Percentiles rank a stretch among this genome's conserved stretches.
Evolutionary conservation across 345 rosid genomes (phyloP).

Genomic region (Eucalyptus sp.): DNA sequence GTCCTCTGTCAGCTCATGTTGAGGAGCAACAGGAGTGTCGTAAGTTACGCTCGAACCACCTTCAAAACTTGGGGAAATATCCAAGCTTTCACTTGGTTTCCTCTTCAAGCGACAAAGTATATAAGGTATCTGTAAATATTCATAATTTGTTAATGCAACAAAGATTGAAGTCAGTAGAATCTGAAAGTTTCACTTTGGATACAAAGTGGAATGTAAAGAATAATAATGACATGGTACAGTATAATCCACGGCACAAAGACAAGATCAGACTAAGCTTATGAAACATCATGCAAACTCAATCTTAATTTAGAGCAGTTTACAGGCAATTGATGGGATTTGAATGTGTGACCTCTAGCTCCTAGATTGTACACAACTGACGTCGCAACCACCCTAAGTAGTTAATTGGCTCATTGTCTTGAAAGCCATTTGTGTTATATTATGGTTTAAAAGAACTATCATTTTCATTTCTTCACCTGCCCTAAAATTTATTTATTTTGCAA

Average conservation of each 20-base stretch:
- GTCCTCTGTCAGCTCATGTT: neutral
- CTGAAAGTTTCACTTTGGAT: neutral
- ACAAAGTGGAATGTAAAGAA: neutral
- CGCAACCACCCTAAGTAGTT: neutral
- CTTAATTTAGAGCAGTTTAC: neutral
- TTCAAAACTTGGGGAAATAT: neutral
- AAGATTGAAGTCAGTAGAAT: neutral
- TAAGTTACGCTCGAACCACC: neutral
- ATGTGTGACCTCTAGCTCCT: neutral
- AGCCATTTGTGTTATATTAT: too few relatives aligned
- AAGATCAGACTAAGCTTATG: neutral
- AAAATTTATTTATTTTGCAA: neutral
- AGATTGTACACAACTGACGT: accelerated
- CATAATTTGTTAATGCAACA: neutral
- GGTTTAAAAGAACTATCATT: neutral
- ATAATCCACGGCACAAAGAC: neutral
- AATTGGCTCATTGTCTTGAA: too few relatives aligned
- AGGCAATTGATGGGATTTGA: neutral
- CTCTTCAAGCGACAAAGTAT: neutral
- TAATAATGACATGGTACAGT: neutral
- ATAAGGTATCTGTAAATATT: neutral
- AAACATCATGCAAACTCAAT: neutral
- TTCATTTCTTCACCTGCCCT: neutral
- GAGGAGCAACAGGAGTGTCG: neutral
- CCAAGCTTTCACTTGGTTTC: neutral